Evolutionary conservation across 192 early-diverging fungal species (phyloP).

Genomic region (Backusella luteola): DNA sequence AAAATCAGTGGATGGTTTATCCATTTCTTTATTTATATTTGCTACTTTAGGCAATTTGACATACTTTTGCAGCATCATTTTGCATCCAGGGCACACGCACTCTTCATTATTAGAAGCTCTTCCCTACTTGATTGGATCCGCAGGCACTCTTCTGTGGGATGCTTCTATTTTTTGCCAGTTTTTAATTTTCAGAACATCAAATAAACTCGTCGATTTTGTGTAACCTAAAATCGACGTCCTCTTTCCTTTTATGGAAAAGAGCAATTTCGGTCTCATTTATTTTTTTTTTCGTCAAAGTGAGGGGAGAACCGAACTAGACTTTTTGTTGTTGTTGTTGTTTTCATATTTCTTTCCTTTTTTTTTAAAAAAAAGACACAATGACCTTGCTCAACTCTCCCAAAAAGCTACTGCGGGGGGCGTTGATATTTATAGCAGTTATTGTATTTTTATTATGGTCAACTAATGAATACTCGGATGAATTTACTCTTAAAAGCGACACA

Average conservation of each 20-base stretch:
- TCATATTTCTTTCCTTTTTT: background rate
- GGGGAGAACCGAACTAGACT: background rate
- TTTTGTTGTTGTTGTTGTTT: background rate
- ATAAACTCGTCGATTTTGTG: background rate
- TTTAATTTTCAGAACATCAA: conserved; percentile 20
- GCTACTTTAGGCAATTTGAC: conserved; percentile 68
- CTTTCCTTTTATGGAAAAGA: background rate
- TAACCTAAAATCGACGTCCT: background rate
- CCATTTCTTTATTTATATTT: conserved; percentile 71
- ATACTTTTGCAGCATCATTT: conserved; percentile 57
- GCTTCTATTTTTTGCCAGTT: conserved; percentile 61
- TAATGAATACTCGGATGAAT: conserved; percentile 7
- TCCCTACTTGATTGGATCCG: conserved; percentile 65
- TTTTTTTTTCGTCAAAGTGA: background rate
- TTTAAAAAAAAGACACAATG: background rate
- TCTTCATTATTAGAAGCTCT: conserved; percentile 38
- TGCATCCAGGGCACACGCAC: conserved; percentile 27
- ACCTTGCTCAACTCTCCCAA: background rate
- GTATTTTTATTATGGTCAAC: conserved; percentile 1
- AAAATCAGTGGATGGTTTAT: conserved; percentile 69
- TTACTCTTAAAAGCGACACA: background rate
- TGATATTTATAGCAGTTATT: background rate
- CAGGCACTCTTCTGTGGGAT: conserved; percentile 66
- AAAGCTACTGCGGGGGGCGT: background rate
- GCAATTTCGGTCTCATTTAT: background rate